These are phyloP conservation scores for Glycyrrhiza uralensis DNA, from an alignment of 306 rosid species.

Conservation along the genomic window DNA sequence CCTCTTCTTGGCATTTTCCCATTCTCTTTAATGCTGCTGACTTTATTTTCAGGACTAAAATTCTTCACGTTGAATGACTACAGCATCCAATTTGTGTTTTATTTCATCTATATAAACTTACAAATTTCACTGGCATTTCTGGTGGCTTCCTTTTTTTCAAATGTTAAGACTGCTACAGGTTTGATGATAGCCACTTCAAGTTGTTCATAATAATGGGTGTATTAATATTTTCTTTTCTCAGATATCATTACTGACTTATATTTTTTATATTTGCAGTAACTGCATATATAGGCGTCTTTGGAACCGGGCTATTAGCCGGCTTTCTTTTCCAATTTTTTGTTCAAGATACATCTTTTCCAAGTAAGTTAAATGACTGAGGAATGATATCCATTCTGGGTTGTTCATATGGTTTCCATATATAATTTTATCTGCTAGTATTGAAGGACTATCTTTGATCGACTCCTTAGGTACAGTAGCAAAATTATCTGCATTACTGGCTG, in stretches of 20 bases:
- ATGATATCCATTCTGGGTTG: background rate
- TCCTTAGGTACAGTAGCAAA: background rate
- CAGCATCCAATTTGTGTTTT: constrained; percentile 77
- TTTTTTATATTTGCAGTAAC: constrained; percentile 48
- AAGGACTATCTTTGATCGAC: background rate
- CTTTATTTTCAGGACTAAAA: constrained; percentile 61
- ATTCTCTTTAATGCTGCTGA: constrained; percentile 30
- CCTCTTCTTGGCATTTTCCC: constrained; percentile 9
- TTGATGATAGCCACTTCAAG: constrained; percentile 27
- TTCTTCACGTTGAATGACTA: constrained; percentile 76
- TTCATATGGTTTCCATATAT: constrained; percentile 5
- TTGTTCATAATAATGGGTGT: background rate
- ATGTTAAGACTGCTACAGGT: constrained; percentile 83
- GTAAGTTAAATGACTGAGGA: constrained; percentile 51
- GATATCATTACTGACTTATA: constrained; percentile 23
- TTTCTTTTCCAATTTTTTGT: constrained; percentile 64
- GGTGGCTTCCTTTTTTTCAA: constrained; percentile 61
- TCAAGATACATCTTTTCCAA: constrained; percentile 52
- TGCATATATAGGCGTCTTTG: constrained; percentile 69
- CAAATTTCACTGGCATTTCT: constrained; percentile 76
- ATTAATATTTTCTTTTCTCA: constrained; percentile 7
- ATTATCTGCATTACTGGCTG: background rate
- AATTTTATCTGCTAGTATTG: background rate
- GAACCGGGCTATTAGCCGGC: constrained; percentile 72
- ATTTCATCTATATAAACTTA: constrained; percentile 73